A percentile compares a stretch with the other conserved stretches of the same genome.
Evolutionary conservation across 345 rosid genomes (phyloP).

Genomic region (Moringa oleifera): DNA sequence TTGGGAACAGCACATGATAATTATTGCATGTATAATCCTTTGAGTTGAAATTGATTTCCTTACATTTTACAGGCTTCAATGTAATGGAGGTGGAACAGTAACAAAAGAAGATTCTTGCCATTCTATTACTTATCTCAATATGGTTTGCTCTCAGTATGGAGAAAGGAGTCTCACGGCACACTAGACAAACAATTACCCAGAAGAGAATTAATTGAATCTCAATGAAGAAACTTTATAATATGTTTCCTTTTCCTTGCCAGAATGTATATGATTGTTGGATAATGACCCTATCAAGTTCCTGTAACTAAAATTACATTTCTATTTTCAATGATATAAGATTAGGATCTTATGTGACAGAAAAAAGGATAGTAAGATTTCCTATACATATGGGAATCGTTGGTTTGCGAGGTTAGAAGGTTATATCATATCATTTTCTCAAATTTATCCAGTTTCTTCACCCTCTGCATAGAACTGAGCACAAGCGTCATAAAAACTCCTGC

Average conservation of each 20-base stretch:
- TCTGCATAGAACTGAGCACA: constrained; percentile 66
- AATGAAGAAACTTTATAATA: too few species aligned
- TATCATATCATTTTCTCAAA: constrained; percentile 92
- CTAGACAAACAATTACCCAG: too few species aligned
- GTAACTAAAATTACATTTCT: not conserved
- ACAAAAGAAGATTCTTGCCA: not conserved
- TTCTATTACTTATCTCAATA: not conserved
- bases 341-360: not conserved
- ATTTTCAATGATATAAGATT: not conserved
- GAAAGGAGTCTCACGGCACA: not conserved
- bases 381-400: not conserved
- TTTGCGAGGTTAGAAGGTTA: not conserved
- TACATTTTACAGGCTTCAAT: not conserved
- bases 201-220: too few species aligned
- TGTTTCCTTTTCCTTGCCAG: too few species aligned
- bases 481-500: constrained; percentile 67
- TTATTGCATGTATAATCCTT: not conserved
- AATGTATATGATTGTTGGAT: too few species aligned
- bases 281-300: too few species aligned
- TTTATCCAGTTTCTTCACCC: constrained; percentile 73
- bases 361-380: not conserved
- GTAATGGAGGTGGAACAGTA: too few species aligned
- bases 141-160: too few species aligned
- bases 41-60: not conserved
- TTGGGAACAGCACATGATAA: not conserved